Base-by-base conservation (phyloP, 192 early-diverging fungal genomes). In the Coemansia aciculifera region DNA sequence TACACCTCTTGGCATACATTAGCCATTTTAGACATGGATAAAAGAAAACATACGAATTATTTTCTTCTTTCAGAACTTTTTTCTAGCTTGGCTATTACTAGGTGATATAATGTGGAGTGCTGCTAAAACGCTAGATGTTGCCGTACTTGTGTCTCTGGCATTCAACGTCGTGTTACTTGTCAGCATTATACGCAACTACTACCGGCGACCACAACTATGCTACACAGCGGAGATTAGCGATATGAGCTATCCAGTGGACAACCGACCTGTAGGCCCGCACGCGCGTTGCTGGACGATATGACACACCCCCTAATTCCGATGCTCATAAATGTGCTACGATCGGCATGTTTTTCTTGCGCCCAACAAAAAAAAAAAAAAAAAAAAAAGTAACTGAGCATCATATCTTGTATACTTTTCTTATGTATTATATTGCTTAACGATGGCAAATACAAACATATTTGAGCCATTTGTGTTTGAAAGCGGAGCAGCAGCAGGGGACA, bases 151-250 rank as follows among this genome's bases (percentile, higher is more conserved):
- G 0, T 76, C 74, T 15, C 60, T 81, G 24, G 27, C 59, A 2
- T 81, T 76, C 64, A 81, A 81, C 44, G 44, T 67, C 1, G 29
- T 69, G 5, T 24, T 81, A 48, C 71, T 81, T 3, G 24, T 76
- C n/a, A 54, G 60, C 0, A 73, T 81, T 11, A 42, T 49, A n/a
- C 68, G 63, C 23, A 66, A 40, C 13, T 60, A 66, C 5, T 52
- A 63, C 21, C 37, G 15, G 31, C 51, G 64, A 12, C 64, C 62
- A 1, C 37, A 62, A 27, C 59, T 71, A 31, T 81, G 74, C 61
- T 64, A 61, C 38, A 70, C 62, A 4, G 5, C 17, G 4, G 71
- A 71, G 34, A 57, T 81, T 10, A 70, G 70, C 29, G 79, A 81
- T 1, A 65, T 46, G 24, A 52, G 62, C 38, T 61, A 68, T 29